Evolutionary conservation across 371 early-diverging fungal species (phyloP).

Genomic region (Haplosporangium sp.): DNA sequence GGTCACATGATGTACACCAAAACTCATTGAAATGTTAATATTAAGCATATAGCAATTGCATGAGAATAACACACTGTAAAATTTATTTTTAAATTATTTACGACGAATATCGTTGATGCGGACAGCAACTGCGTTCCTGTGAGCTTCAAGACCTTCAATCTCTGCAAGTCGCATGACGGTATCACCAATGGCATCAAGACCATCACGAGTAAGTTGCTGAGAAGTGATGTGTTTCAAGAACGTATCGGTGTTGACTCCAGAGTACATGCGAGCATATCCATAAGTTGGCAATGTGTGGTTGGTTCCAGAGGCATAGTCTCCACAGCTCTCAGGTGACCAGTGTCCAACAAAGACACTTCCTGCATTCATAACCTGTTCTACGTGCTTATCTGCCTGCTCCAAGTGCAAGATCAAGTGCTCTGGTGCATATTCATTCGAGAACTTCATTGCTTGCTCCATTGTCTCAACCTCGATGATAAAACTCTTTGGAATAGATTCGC

Average conservation of each 20-base stretch:
- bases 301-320: constrained; percentile 99
- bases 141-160: constrained; percentile 95
- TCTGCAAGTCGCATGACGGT: constrained; percentile 94
- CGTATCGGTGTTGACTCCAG: constrained; percentile 94
- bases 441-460: constrained; percentile 83
- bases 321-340: constrained; percentile 97
- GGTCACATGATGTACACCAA: too few species aligned
- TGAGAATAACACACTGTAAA: background rate
- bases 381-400: constrained; percentile 74
- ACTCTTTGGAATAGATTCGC: constrained; percentile 87
- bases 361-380: constrained; percentile 84
- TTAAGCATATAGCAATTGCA: background rate
- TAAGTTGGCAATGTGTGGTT: constrained; percentile 99
- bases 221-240: constrained; percentile 97
- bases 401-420: constrained; percentile 97
- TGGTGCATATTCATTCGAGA: constrained; percentile 96
- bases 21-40: background rate
- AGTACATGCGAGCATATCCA: constrained; percentile 97
- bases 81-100: background rate
- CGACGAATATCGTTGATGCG: constrained; percentile 77
- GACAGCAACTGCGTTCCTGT: constrained; percentile 94
- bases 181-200: constrained; percentile 86
- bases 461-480: constrained; percentile 77
- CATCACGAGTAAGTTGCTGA: constrained; percentile 91
- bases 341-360: constrained; percentile 97